Evolutionary conservation across 2,329 filamentous ascomycete species (phyloP), one percentile per base, ranked within the genome.

Genomic region (Eutypella sp.): DNA sequence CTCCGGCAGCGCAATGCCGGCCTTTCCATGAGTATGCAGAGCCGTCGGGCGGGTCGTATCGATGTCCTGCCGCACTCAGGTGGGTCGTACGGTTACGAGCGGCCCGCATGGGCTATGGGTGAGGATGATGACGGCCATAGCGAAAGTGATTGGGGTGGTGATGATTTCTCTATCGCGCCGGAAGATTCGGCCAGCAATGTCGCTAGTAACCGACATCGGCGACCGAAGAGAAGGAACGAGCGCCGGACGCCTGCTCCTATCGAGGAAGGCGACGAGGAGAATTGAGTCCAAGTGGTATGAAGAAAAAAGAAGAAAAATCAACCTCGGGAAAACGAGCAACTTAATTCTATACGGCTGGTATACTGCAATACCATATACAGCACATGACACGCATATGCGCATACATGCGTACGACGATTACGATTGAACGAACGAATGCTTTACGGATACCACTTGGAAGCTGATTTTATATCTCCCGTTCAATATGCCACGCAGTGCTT

Each of bases 181-280:
- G 87, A 92, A 58, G 87, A 92, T 64, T 85, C 80, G 45, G 87
- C 87, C 20, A 90, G 86, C 66, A 90, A 91, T 61, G 87, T 92
- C 48, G 84, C 81, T 59, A 87, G 82, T 60, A 84, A 83, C 44
- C 67, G 85, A 55, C 75, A 85, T 58, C 74, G 82, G 55, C 73
- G 82, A 59, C 84, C 80, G 36, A 87, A 85, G 72, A 72, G 83
- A 59, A 76, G 81, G 56, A 79, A 77, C 51, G 83, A 88, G 67
- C 73, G 85, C 53, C 74, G 83, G 48, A 89, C 85, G 18, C 86
- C 86, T 1, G 85, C 85, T 13, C 78, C 81, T 5, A 86, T 89
- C 45, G 82, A 85, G 57, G 85, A 89, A 61, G 77, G 80, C 49
- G 76, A 79, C 34, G 81, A 84, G 57, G 74, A 62, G 40, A 58